Evolutionary conservation across 257 asterid species (phyloP), one percentile per base, ranked within the genome.

Genomic region (Plantago major): DNA sequence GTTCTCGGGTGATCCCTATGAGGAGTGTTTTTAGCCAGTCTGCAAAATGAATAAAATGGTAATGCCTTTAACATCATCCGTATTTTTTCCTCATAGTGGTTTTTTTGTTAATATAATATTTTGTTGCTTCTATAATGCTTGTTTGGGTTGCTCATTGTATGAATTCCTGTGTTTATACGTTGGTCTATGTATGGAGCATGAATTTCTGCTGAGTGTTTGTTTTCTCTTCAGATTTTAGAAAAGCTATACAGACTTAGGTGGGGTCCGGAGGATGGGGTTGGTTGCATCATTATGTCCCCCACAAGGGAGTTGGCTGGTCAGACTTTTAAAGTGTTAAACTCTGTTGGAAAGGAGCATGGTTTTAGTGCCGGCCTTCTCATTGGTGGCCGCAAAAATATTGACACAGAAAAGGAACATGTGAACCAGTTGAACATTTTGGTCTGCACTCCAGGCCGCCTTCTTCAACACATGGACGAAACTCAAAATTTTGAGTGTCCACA

Each of bases 381-480:
- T 59, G 99, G 99, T 65, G 99, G 99, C 51, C 90, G 97, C 58
- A 84, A 81, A 69, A 96, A 85, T 76, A 91, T 93, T 56, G 97
- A 76, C 62, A 46, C 71, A 1, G 99, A 93, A 82, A 93, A 89
- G 73, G 97, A 89, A 61, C 86, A 77, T 53, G 95, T 93, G 53
- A 89, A 82, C 44, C 70, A 68, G 63, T 67, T 93, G 83, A 89
- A 93, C 72, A 87, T 93, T 70, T 71, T 93, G 83, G 95, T 93
- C 42, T 89, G 99, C 62, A 93, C 99, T 56, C 97, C 97, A 3
- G 97, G 99, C 10, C 84, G 97, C 63, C 94, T 93, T 71, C 96
- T 93, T 62, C 99, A 93, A 78, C 99, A 93, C 92, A 93, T 93
- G 99, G 95, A 93, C 10, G 97, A 89, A 71, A 93, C 99, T 43